These are phyloP conservation scores for Aspergillus intermedius DNA, from an alignment of 2,329 filamentous ascomycete species.

Conservation along the genomic window DNA sequence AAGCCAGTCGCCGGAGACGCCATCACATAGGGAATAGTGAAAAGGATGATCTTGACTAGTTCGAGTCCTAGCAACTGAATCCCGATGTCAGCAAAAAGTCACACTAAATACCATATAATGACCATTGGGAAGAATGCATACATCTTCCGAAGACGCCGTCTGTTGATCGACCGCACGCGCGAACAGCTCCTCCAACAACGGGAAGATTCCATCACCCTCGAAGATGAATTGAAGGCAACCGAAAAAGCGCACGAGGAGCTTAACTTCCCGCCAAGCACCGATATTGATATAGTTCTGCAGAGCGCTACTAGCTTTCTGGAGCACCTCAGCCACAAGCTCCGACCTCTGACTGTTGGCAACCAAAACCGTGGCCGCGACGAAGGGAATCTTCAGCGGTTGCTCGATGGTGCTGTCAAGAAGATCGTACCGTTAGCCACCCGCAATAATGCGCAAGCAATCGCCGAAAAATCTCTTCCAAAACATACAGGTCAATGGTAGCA, in stretches of 20 bases:
- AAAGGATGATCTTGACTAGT: constrained; percentile 90
- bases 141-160: constrained; percentile 86
- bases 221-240: constrained; percentile 77
- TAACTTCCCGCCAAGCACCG: constrained; percentile 84
- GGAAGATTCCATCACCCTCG: constrained; percentile 78
- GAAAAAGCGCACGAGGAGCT: constrained; percentile 81
- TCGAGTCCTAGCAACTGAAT: constrained; percentile 61
- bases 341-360: constrained; percentile 71
- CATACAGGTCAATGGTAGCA: constrained; percentile 66
- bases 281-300: constrained; percentile 61
- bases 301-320: constrained; percentile 55
- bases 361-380: constrained; percentile 76
- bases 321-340: constrained; percentile 65
- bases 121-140: constrained; percentile 45
- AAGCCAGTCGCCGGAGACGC: constrained; percentile 63
- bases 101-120: not conserved
- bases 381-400: constrained; percentile 97
- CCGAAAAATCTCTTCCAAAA: constrained; percentile 3
- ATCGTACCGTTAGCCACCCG: constrained; percentile 13
- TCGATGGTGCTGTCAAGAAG: constrained; percentile 55
- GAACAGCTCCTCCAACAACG: constrained; percentile 83
- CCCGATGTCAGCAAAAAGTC: constrained; percentile 11
- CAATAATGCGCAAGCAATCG: constrained; percentile 2
- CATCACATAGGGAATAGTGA: constrained; percentile 88
- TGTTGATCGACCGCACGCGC: constrained; percentile 85